These are phyloP conservation scores for Hirsutella rhossiliensis DNA, from an alignment of 2,329 filamentous ascomycete genomes.

Conservation along the genomic window DNA sequence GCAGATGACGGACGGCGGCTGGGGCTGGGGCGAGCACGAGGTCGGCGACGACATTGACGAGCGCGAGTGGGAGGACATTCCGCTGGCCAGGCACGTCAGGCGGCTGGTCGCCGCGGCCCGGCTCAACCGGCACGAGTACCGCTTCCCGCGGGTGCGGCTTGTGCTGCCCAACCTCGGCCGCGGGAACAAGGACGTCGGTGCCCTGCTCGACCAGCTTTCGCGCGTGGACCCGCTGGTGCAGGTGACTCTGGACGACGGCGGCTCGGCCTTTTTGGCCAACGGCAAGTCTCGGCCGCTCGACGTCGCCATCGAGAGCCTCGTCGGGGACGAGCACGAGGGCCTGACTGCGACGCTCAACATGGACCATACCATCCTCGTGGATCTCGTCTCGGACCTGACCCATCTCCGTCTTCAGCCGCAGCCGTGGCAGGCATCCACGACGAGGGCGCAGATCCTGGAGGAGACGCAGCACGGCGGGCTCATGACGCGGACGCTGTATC, in stretches of 20 bases:
- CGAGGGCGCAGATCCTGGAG: conserved; percentile 21
- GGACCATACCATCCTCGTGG: conserved; percentile 28
- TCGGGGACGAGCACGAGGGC: conserved; percentile 17
- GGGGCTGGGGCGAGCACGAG: conserved; percentile 26
- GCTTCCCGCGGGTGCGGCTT: conserved; percentile 21
- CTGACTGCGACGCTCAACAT: conserved; percentile 26
- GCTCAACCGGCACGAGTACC: conserved; percentile 23
- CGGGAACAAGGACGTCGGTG: conserved; percentile 15
- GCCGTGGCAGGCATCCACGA: conserved; percentile 20
- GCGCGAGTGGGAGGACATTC: conserved; percentile 22
- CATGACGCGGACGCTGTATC: conserved; percentile 23
- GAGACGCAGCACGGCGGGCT: conserved; percentile 17
- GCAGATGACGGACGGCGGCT: conserved; percentile 28
- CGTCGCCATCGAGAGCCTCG: conserved; percentile 16
- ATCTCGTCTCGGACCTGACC: conserved; percentile 27
- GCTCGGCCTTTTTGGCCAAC: conserved; percentile 12
- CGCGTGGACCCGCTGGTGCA: conserved; percentile 18
- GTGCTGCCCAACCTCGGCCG: conserved; percentile 20
- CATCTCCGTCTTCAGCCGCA: conserved; percentile 19
- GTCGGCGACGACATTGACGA: conserved; percentile 16
- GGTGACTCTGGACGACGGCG: conserved; percentile 18
- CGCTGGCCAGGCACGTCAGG: conserved; percentile 18
- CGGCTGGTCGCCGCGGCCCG: conserved; percentile 23
- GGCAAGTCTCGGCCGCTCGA: conserved; percentile 12
- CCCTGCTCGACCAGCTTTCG: conserved; percentile 18